Percentiles rank a stretch among this genome's conserved stretches.
Evolutionary conservation across 345 rosid genomes (phyloP).

Genomic region (Ceriops zippeliana): DNA sequence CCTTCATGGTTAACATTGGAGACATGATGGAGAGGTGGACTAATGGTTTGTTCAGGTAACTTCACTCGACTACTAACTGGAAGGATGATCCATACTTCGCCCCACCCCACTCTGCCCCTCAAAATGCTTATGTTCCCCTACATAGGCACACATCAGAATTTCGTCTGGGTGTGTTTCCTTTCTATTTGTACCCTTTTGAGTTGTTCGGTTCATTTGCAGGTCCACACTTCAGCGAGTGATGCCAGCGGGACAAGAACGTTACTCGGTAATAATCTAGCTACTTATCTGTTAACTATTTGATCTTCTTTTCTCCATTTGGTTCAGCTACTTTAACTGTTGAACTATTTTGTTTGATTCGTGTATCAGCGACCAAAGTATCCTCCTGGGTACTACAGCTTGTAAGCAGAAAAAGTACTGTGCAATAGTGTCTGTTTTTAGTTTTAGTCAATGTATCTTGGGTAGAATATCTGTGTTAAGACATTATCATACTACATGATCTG

Average conservation of each 20-base stretch:
- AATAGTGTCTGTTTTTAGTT: background rate
- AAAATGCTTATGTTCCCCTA: background rate
- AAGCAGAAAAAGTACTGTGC: background rate
- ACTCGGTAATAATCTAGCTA: slow-evolving; percentile 45
- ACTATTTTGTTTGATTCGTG: no score
- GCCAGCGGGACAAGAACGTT: slow-evolving; percentile 68
- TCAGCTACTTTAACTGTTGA: background rate
- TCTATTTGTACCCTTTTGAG: background rate
- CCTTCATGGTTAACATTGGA: slow-evolving; percentile 70
- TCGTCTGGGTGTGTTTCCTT: background rate
- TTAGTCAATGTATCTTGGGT: background rate
- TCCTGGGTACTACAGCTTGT: background rate
- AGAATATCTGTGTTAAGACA: background rate
- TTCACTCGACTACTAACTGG: background rate
- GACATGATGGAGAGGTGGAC: slow-evolving; percentile 96
- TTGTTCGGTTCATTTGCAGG: slow-evolving; percentile 27
- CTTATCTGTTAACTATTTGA: background rate
- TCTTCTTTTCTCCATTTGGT: background rate
- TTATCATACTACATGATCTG: no score
- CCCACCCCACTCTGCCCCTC: no score
- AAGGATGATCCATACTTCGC: background rate
- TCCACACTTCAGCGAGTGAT: slow-evolving; percentile 84
- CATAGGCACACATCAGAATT: background rate
- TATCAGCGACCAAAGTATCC: background rate
- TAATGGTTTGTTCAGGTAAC: slow-evolving; percentile 67